Evolutionary conservation across 2,329 filamentous ascomycete genomes (phyloP).

Genomic region (Penicillium sp.): DNA sequence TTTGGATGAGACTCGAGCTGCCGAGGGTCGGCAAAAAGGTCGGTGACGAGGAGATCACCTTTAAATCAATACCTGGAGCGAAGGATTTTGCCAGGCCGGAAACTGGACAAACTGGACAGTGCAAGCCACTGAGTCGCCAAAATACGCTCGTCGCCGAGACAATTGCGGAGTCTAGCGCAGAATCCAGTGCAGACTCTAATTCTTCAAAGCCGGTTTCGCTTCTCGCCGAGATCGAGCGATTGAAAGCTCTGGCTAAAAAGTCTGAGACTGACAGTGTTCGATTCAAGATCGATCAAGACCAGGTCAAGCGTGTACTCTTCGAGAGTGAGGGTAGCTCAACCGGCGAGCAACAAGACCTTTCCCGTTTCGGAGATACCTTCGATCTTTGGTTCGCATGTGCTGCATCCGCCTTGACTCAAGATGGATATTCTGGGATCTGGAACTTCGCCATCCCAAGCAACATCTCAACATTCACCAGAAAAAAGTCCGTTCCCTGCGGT

Average conservation of each 20-base stretch:
- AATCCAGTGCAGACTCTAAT: background rate
- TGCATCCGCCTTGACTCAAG: constrained; percentile 14
- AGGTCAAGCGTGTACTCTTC: background rate
- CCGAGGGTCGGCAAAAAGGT: background rate
- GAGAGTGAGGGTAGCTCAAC: background rate
- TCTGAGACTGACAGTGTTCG: constrained; percentile 1
- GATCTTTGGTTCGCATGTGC: constrained; percentile 11
- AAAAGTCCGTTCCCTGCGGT: constrained; percentile 3
- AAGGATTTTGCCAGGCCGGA: background rate
- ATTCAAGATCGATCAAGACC: constrained; percentile 2
- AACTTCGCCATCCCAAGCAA: constrained; percentile 14
- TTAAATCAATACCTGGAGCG: background rate
- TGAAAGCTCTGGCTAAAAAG: background rate
- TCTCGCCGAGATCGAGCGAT: background rate
- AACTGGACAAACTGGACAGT: background rate
- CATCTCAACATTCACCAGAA: background rate
- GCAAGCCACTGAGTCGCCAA: constrained; percentile 2
- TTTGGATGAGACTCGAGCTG: constrained; percentile 3
- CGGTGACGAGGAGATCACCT: background rate
- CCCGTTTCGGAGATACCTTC: constrained; percentile 2
- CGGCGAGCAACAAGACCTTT: background rate
- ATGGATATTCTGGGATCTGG: constrained; percentile 8
- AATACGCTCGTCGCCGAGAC: constrained; percentile 2
- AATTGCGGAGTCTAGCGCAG: background rate
- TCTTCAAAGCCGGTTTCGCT: background rate